These are phyloP conservation scores for Byssochlamys sp. DNA, from an alignment of 2,329 filamentous ascomycete species.

Conservation along the genomic window DNA sequence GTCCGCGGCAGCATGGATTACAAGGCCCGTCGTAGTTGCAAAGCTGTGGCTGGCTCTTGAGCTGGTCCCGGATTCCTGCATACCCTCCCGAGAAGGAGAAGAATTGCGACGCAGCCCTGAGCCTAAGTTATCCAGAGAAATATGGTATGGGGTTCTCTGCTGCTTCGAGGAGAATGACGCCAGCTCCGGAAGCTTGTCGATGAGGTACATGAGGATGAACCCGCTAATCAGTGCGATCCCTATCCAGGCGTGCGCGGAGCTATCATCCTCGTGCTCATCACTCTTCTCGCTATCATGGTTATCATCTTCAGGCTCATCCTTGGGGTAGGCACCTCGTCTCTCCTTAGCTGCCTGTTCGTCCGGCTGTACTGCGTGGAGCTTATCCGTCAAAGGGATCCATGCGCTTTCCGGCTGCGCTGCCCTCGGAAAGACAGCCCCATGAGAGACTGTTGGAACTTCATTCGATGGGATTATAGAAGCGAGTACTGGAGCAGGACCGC, in stretches of 20 bases:
- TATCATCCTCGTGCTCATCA: constrained; percentile 32
- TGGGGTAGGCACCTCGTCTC: constrained; percentile 14
- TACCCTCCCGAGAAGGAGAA: constrained; percentile 30
- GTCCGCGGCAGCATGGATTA: constrained; percentile 90
- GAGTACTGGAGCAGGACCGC: constrained; percentile 10
- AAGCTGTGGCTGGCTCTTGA: constrained; percentile 44
- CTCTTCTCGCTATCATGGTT: constrained; percentile 20
- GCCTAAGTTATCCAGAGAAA: constrained; percentile 74
- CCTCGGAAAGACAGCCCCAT: constrained; percentile 2
- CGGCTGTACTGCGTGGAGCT: background rate
- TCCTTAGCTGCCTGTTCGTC: constrained; percentile 8
- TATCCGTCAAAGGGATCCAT: background rate
- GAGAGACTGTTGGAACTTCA: background rate
- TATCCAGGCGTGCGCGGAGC: constrained; percentile 61
- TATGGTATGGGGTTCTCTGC: constrained; percentile 64
- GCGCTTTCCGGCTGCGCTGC: background rate
- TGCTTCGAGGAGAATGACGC: constrained; percentile 53
- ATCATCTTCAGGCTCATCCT: constrained; percentile 19
- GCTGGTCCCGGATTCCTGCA: constrained; percentile 23
- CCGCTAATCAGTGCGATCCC: constrained; percentile 78
- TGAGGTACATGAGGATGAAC: constrained; percentile 92
- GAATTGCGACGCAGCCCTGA: constrained; percentile 40
- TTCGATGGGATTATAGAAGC: constrained; percentile 2
- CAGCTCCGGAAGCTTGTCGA: constrained; percentile 74
- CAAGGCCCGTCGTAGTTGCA: constrained; percentile 84